Percentiles rank a stretch among this genome's conserved stretches.
Evolutionary conservation across 2,329 filamentous ascomycete species (phyloP).

Genomic region (Colletotrichum salicis): DNA sequence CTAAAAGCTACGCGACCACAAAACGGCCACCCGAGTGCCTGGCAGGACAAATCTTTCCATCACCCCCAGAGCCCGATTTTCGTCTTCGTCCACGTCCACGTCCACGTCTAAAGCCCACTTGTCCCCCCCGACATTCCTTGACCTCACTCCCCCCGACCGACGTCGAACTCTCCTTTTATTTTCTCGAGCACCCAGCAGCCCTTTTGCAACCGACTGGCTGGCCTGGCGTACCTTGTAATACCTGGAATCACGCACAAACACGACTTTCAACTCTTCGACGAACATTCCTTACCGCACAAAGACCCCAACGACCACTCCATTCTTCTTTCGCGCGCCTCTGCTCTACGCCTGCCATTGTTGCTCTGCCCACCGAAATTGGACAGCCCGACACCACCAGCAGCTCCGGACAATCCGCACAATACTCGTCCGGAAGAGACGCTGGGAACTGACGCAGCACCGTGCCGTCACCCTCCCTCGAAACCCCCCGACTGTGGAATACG

Average conservation of each 20-base stretch:
- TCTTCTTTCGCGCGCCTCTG: conserved; percentile 20
- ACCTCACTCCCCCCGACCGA: conserved; percentile 35
- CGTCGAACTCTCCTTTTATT: conserved; percentile 35
- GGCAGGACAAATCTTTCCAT: conserved; percentile 35
- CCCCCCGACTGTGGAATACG: conserved; percentile 22
- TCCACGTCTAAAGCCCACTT: conserved; percentile 28
- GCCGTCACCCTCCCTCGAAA: conserved; percentile 3
- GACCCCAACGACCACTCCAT: conserved; percentile 1
- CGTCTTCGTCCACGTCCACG: conserved; percentile 23
- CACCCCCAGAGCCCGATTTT: conserved; percentile 22
- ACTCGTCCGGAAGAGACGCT: background rate
- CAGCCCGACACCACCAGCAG: background rate
- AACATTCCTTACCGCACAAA: conserved; percentile 32
- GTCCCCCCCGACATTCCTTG: conserved; percentile 38
- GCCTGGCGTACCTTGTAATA: conserved; percentile 37
- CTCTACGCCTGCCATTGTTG: conserved; percentile 11
- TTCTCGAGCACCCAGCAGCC: conserved; percentile 29
- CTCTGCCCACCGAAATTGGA: conserved; percentile 20
- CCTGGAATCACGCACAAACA: conserved; percentile 28
- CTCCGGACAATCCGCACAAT: conserved; percentile 10
- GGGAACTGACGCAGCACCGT: conserved; percentile 16
- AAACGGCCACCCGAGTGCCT: conserved; percentile 32
- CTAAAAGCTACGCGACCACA: conserved; percentile 32
- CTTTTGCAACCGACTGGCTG: conserved; percentile 25
- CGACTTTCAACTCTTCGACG: conserved; percentile 24